Base-by-base conservation (phyloP, 805 yeast species). In the Saturnispora silvae region DNA sequence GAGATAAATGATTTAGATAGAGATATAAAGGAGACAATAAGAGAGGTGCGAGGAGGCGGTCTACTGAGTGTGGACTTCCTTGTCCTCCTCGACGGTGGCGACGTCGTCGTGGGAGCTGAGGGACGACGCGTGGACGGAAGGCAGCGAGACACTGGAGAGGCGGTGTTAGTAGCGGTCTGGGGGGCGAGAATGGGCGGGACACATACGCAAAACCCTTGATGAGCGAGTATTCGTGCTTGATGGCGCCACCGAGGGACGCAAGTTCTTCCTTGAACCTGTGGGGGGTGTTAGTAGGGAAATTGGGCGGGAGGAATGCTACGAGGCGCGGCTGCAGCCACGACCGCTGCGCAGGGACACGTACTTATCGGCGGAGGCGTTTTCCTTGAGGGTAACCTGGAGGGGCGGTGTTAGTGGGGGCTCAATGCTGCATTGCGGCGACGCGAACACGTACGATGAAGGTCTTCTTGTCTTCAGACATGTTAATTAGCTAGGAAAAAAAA, bases 61-160 rank as follows among this genome's bases (percentile, higher is more conserved):
- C n/a, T 27, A 29, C 33, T 43, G 62, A 45, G 65, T 70, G 45
- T 66, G 64, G 28, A 79, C 84, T 51, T 74, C 81, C 51, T 68
- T 60, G 54, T 79, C 87, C 52, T 75, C 84, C 56, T 79, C 87
- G 44, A 77, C 63, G 28, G 66, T 58, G 34, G 72, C 69, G 46
- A 79, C 77, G 33, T 64, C 68, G 20, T 68, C 70, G 50, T 72
- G 68, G 31, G 55, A 50, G 47, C 61, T 55, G 46, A 79, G 53
- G n/a, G 72, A 45, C 18, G 56, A 53, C 23, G 70, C 61, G 45
- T 72, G 78, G 42, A 67, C 40, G 4, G 63, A 57, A 28, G 86
- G 85, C 42, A 79, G 57, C 48, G 72, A 70, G 41, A 70, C 67
- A 37, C 58, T 54, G 32, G 4, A 10, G 7, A 26, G n/a, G n/a